Percentiles rank a stretch among this genome's conserved stretches.
These are phyloP conservation scores for Oleoguttula mirabilis DNA, from an alignment of 495 filamentous ascomycete species.

Conservation along the genomic window DNA sequence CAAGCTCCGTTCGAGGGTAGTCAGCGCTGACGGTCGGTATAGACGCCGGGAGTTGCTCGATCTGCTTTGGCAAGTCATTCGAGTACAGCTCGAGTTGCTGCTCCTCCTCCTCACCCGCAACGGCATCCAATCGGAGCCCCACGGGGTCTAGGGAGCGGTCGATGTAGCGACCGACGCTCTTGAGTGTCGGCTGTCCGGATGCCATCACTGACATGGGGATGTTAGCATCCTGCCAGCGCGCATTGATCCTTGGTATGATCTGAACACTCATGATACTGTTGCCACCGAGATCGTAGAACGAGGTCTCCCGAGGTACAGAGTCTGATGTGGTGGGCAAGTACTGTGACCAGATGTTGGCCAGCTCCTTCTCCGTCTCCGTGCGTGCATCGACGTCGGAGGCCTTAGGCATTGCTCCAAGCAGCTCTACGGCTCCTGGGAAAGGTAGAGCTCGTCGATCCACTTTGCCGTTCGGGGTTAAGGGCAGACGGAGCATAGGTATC, in stretches of 20 bases:
- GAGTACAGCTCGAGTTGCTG: conserved; percentile 18
- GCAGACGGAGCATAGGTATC: conserved; percentile 67
- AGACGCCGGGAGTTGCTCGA: conserved; percentile 6
- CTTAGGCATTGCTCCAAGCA: conserved; percentile 34
- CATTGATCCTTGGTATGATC: conserved; percentile 58
- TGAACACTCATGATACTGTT: conserved; percentile 81
- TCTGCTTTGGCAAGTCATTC: conserved; percentile 21
- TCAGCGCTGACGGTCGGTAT: conserved; percentile 34
- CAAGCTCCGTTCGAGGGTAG: conserved; percentile 52
- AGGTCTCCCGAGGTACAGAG: conserved; percentile 51
- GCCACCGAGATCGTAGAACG: conserved; percentile 82
- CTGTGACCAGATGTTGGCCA: conserved; percentile 60
- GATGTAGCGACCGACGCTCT: conserved; percentile 60
- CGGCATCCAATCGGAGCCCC: conserved; percentile 24
- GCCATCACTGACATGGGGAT: conserved; percentile 60
- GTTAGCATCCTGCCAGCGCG: conserved; percentile 51
- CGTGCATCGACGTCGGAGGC: conserved; percentile 28
- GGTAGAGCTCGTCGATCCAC: conserved; percentile 83
- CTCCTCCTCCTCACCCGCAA: conserved; percentile 18
- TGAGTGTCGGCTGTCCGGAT: conserved; percentile 63
- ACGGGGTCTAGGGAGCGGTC: conserved; percentile 45
- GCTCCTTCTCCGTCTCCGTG: conserved; percentile 52
- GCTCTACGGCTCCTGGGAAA: conserved; percentile 69
- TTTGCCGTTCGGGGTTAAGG: conserved; percentile 91
- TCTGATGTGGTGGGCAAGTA: conserved; percentile 37